Percentiles rank a stretch among this genome's conserved stretches.
Conservation (phyloP, 2,329 filamentous ascomycete species). For the Hypoxylon sp. region DNA sequence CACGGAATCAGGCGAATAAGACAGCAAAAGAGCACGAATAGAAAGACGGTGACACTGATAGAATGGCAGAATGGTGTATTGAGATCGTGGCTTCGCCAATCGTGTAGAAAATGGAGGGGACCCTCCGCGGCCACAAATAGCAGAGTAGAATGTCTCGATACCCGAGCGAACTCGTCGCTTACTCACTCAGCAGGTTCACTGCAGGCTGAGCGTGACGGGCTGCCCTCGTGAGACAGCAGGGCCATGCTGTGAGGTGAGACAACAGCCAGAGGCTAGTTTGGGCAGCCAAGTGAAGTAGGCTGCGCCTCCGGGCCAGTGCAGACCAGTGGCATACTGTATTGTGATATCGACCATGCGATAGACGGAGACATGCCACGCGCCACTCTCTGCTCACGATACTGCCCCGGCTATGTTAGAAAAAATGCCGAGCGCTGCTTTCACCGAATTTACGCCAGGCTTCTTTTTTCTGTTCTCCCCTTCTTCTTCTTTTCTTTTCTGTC, state of each 20-base stretch:
- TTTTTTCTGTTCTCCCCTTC: constrained; percentile 8
- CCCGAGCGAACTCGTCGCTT: constrained; percentile 25
- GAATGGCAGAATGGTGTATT: constrained; percentile 23
- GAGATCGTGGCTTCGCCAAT: constrained; percentile 39
- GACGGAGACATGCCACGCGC: constrained; percentile 38
- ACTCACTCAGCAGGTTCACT: constrained; percentile 42
- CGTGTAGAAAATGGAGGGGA: constrained; percentile 11
- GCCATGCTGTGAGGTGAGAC: constrained; percentile 38
- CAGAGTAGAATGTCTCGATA: constrained; percentile 20
- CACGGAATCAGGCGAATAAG: constrained; percentile 38
- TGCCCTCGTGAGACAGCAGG: constrained; percentile 44
- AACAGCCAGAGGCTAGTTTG: constrained; percentile 33
- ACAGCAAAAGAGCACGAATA: constrained; percentile 8
- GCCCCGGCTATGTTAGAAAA: constrained; percentile 31
- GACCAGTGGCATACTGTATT: constrained; percentile 2
- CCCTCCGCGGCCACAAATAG: constrained; percentile 13
- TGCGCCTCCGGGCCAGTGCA: constrained; percentile 29
- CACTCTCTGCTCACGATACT: constrained; percentile 40
- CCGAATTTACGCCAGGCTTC: constrained; percentile 21
- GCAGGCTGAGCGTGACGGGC: constrained; percentile 45
- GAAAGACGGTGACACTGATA: constrained; percentile 18
- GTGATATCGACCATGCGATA: constrained; percentile 37
- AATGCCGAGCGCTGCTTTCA: constrained; percentile 34
- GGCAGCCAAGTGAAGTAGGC: constrained; percentile 38
- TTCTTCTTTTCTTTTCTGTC: neutral